Evolutionary conservation across 2,329 filamentous ascomycete species (phyloP), one percentile per base, ranked within the genome.

Genomic region (Sclerotinia borealis): DNA sequence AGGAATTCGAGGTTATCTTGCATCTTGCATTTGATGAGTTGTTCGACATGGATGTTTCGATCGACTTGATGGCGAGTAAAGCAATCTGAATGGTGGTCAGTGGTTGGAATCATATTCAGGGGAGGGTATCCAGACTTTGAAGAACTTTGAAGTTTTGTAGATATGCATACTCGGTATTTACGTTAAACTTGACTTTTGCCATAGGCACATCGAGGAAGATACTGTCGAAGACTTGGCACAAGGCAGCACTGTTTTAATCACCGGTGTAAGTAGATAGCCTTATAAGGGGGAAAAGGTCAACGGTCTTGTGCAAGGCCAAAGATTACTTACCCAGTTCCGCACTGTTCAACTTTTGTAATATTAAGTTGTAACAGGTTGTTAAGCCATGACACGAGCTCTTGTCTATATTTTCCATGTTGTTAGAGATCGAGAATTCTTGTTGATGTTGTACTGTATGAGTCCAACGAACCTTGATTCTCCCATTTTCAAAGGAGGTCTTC

Each of bases 1-100:
- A 99, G 83, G 77, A 99, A 99, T 76, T 98, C 95, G 72, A 99
- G 90, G 81, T 99, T 99, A 78, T 99, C 95, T 83, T 99, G 95
- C 93, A 99, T 99, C 83, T 96, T 97, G 83, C 95, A 99, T 79
- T 98, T 99, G 72, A 95, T 86, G 65, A 99, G 87, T 64, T 84
- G 82, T 77, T 96, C 87, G 75, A 98, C 92, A 65, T 92, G 92
- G 71, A 99, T 88, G 34, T 90, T 89, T 76, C 92, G 92, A 72
- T 98, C 93, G 80, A 99, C 84, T 68, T 87, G 82, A 79, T 98
- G 93, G 77, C 90, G 90, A 67, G 87, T 83, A 75, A 98, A 98
- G 68, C 85, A 83, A 77, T 92, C 93, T 92, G 77, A 63, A 58
- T 52, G 36, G 39, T 47, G 52, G 13, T 58, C 55, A 58, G 59